A percentile compares a stretch with the other conserved stretches of the same genome.
These are phyloP conservation scores for Telopea speciosissima DNA, from an alignment of 177 flowering plant genomes.

Conservation along the genomic window DNA sequence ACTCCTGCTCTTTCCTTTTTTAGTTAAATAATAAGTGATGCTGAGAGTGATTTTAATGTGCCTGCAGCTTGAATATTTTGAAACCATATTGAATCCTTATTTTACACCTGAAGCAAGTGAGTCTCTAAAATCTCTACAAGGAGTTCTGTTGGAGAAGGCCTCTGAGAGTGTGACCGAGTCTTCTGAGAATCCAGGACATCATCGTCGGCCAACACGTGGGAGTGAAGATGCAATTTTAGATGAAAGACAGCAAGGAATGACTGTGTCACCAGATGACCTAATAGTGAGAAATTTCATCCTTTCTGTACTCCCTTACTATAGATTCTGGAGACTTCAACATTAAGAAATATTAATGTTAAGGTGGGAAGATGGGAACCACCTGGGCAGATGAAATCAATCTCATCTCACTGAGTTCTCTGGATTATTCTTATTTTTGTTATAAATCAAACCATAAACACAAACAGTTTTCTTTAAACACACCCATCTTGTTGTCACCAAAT, in stretches of 20 bases:
- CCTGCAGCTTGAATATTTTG: constrained; percentile 94
- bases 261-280: constrained; percentile 91
- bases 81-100: constrained; percentile 79
- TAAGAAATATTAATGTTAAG: background rate
- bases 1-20: background rate
- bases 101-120: constrained; percentile 82
- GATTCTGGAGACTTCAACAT: background rate
- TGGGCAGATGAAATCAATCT: no score
- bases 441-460: no score
- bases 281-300: constrained; percentile 49
- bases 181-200: constrained; percentile 73
- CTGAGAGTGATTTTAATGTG: background rate
- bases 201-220: constrained; percentile 84
- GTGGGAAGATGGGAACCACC: no score
- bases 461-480: no score
- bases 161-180: constrained; percentile 60
- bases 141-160: constrained; percentile 80
- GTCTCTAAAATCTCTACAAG: constrained; percentile 79
- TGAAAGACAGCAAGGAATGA: constrained; percentile 35
- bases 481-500: no score
- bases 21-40: background rate
- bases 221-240: constrained; percentile 79
- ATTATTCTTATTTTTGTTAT: no score
- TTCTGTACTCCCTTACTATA: background rate
- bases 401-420: no score